Conservation (phyloP, 2,329 filamentous ascomycete genomes). For the Penicillium sp. region DNA sequence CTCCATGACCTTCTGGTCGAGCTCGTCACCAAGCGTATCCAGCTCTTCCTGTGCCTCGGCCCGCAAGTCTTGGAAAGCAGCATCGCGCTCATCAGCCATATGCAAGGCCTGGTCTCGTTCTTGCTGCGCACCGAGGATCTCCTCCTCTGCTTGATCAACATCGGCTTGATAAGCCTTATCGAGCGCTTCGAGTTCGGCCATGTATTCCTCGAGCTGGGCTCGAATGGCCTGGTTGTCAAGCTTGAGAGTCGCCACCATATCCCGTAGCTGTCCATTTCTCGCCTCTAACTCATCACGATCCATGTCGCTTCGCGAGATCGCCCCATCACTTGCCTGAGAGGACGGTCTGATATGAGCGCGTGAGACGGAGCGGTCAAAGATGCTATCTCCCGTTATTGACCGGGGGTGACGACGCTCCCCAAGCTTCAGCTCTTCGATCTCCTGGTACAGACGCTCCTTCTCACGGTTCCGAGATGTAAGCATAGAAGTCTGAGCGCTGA, state of each 20-base stretch:
- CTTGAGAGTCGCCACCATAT: conserved; percentile 82
- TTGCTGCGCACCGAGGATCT: conserved; percentile 73
- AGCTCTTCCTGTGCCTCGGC: conserved; percentile 62
- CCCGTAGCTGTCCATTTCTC: conserved; percentile 77
- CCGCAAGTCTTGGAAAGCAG: conserved; percentile 52
- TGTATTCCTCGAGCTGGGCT: conserved; percentile 75
- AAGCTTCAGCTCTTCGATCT: conserved; percentile 95
- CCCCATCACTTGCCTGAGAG: conserved; percentile 70
- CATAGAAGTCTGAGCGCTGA: conserved; percentile 96
- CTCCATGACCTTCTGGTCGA: conserved; percentile 71
- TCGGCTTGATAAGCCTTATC: conserved; percentile 77
- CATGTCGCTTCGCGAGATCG: conserved; percentile 68
- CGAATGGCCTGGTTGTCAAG: conserved; percentile 88
- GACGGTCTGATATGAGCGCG: conserved; percentile 73
- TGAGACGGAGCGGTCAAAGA: conserved; percentile 91
- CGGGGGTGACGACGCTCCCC: conserved; percentile 69
- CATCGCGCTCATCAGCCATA: conserved; percentile 66
- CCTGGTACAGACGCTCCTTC: conserved; percentile 90
- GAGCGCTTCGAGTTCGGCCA: conserved; percentile 75
- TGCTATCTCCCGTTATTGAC: conserved; percentile 75
- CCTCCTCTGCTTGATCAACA: conserved; percentile 74
- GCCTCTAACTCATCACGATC: conserved; percentile 86
- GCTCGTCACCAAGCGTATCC: conserved; percentile 61
- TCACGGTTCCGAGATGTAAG: conserved; percentile 93
- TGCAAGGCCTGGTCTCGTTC: conserved; percentile 85